A percentile compares a stretch with the other conserved stretches of the same genome.
Evolutionary conservation across 2,329 filamentous ascomycete genomes (phyloP).

Genomic region (Juglanconis juglandina): DNA sequence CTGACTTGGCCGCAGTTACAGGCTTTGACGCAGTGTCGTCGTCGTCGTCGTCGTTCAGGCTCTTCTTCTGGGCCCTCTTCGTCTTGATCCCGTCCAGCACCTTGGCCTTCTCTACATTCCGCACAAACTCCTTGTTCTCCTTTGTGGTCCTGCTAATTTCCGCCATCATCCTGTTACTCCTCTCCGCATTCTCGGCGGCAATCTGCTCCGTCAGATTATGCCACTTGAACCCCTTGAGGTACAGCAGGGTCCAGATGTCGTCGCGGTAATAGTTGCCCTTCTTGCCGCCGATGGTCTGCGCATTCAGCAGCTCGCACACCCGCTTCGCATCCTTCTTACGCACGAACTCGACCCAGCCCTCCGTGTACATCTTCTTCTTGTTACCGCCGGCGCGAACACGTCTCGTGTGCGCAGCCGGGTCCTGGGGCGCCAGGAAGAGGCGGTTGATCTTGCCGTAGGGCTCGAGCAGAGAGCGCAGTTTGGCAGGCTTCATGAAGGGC

Average conservation of each 20-base stretch:
- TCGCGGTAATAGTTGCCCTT: conserved; percentile 81
- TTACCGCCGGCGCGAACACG: conserved; percentile 73
- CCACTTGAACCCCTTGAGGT: conserved; percentile 84
- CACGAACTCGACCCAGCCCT: conserved; percentile 83
- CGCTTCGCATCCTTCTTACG: conserved; percentile 73
- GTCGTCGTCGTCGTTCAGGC: conserved; percentile 33
- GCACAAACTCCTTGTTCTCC: conserved; percentile 79
- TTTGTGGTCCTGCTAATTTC: conserved; percentile 72
- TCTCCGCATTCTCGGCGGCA: conserved; percentile 75
- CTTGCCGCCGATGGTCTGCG: conserved; percentile 75
- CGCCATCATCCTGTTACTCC: conserved; percentile 69
- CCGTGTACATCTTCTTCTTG: conserved; percentile 76
- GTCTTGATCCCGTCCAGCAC: conserved; percentile 71
- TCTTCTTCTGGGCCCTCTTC: conserved; percentile 50
- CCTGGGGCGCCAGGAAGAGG: conserved; percentile 76
- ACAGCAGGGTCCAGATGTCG: conserved; percentile 81
- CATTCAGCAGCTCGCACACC: conserved; percentile 74
- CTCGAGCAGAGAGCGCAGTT: conserved; percentile 70
- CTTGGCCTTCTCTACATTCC: conserved; percentile 76
- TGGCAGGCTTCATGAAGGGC: conserved; percentile 82
- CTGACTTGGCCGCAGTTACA: background rate
- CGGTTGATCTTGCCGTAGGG: conserved; percentile 74
- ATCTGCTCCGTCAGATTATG: conserved; percentile 72
- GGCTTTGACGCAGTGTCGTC: conserved; percentile 23
- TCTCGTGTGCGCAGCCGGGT: conserved; percentile 60